Evolutionary conservation across 352 stramenopile genomes (phyloP), one percentile per base, ranked within the genome.

Genomic region (Phytophthora tubulina): DNA sequence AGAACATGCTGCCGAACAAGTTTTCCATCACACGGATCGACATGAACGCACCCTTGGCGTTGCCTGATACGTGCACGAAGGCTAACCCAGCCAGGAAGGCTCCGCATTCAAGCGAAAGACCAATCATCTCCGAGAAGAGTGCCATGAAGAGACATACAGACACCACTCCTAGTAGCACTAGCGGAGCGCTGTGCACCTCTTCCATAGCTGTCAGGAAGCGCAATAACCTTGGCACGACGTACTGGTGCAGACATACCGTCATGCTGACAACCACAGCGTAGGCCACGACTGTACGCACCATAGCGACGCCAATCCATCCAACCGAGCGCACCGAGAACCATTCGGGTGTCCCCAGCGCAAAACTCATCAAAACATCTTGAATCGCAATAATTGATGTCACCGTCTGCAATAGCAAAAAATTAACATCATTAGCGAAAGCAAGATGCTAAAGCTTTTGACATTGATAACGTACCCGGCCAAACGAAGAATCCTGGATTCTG

Each of bases 11-110:
- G 0, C 89, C 89, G 48, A 96, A 96, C 42, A 96, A 56, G 58
- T 95, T 95, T 67, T 96, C 89, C 75, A 96, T 90, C 67, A 95
- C 88, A 30, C 88, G 88, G 54, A 96, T 95, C 6, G 88, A 95
- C 49, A 82, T 91, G 67, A 95, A 91, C 7, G 88, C 88, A 13
- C 66, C 80, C 55, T 95, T 90, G 9, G 82, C 86, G 33, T 89
- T 82, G 14, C 60, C 70, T 13, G 86, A 90, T 21, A 85, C 80
- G 41, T 90, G 89, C 27, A 95, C 84, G 53, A 96, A 96, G 27
- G 88, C 88, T 13, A 96, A 49, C 3, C 89, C 89, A 14, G 89
- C 89, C 17, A 96, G 67, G 64, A 96, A 96, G 5, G 89, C 89
- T 3, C 89, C 89, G 35, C 88, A 93, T 53, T 96, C 89, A 14